phyloP scores from a whole-genome alignment of 768 basidiomycete genomes.

The Lactarius tabidus region DNA sequence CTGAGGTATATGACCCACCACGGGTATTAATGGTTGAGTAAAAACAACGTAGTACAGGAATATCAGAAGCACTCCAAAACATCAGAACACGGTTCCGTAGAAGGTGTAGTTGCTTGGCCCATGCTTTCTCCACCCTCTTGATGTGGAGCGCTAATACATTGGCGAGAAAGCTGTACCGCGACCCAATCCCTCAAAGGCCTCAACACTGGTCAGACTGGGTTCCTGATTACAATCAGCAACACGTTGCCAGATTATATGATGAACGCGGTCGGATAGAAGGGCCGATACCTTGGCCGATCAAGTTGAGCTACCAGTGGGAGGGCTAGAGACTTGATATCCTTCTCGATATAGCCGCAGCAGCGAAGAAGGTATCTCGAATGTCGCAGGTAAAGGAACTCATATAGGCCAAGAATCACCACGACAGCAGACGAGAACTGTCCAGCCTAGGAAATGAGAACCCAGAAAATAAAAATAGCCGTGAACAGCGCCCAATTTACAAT shows the following conservation, averaged over 20 bases:
- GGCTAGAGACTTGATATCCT: too few species aligned
- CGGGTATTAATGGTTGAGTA: background rate
- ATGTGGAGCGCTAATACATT: background rate
- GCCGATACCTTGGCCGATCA: too few species aligned
- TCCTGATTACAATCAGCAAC: background rate
- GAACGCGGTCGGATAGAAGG: background rate
- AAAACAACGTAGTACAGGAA: background rate
- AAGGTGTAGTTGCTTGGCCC: background rate
- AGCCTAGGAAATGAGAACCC: background rate
- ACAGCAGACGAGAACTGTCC: conserved; percentile 5
- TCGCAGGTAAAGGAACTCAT: too few species aligned
- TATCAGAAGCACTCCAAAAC: background rate
- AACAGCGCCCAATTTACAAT: background rate
- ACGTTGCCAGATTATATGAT: background rate
- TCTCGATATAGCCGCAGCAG: background rate
- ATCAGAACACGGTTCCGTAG: background rate
- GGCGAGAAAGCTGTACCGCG: background rate
- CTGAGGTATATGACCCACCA: background rate
- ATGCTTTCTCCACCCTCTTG: background rate
- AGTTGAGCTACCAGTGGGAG: too few species aligned
- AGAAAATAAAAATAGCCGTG: background rate
- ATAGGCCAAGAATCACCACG: background rate
- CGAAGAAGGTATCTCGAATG: background rate
- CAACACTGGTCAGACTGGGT: background rate
- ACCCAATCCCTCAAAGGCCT: background rate